Evolutionary conservation across 2,329 filamentous ascomycete genomes (phyloP).

Genomic region (Fusarium lyarnte): DNA sequence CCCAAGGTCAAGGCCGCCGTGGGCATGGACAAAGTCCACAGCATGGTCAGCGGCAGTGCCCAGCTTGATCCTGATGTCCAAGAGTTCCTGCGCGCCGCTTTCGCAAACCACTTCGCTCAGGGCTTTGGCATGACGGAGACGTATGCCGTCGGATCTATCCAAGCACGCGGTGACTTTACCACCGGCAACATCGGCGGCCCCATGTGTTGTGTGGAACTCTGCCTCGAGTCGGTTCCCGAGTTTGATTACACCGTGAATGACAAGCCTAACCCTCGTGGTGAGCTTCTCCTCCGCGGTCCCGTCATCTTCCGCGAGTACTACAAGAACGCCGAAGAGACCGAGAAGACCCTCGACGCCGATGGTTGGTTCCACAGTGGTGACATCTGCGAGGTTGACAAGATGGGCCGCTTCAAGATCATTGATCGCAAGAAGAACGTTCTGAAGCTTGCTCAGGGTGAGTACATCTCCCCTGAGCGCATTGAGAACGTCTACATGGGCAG

Average conservation of each 20-base stretch:
- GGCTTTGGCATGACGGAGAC: conserved; percentile 96
- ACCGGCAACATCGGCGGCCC: conserved; percentile 85
- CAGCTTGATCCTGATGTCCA: conserved; percentile 90
- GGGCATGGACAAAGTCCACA: conserved; percentile 76
- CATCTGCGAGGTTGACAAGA: conserved; percentile 83
- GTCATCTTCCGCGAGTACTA: conserved; percentile 87
- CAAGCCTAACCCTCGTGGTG: conserved; percentile 88
- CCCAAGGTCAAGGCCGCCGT: conserved; percentile 86
- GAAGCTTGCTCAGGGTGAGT: conserved; percentile 97
- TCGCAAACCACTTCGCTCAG: conserved; percentile 81
- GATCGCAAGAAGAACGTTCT: conserved; percentile 99
- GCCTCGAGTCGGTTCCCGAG: conserved; percentile 87
- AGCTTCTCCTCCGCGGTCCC: conserved; percentile 85
- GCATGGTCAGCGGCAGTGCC: conserved; percentile 88
- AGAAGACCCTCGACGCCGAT: conserved; percentile 81
- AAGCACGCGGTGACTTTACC: conserved; percentile 75
- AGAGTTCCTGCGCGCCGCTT: conserved; percentile 85
- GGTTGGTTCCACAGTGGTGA: conserved; percentile 99
- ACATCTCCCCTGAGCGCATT: conserved; percentile 95
- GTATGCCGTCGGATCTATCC: conserved; percentile 79
- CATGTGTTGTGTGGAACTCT: conserved; percentile 74
- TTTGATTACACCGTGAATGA: conserved; percentile 93
- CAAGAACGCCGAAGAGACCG: conserved; percentile 88
- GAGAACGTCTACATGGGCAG: conserved; percentile 93
- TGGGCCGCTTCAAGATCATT: conserved; percentile 90